Conservation (phyloP, 1,139 yeast species). For the Candida sanyaensis region DNA sequence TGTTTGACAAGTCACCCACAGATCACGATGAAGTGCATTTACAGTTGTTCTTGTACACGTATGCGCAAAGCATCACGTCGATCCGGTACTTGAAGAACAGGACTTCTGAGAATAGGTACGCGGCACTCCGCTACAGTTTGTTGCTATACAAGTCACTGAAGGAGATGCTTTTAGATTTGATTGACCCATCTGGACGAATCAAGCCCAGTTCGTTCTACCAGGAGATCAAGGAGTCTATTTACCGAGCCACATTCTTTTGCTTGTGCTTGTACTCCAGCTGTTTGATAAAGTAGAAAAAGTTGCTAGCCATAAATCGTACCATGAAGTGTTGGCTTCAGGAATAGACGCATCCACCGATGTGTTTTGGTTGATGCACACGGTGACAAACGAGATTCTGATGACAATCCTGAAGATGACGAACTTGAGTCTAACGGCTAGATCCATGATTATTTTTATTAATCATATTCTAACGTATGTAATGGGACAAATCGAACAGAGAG, state of each 20-base stretch:
- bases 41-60: neutral
- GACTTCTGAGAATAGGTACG: neutral
- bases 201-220: neutral
- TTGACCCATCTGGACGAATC: neutral
- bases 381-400: neutral
- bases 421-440: neutral
- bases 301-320: neutral
- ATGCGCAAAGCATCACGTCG: neutral
- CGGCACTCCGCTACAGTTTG: neutral
- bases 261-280: neutral
- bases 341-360: neutral
- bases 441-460: conserved; percentile 1
- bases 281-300: neutral
- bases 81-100: neutral
- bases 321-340: neutral
- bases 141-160: conserved; percentile 1
- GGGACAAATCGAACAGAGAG: neutral
- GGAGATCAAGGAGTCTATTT: neutral
- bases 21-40: neutral
- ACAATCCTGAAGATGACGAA: conserved; percentile 1
- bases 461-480: neutral
- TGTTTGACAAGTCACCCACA: neutral
- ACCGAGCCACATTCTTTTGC: neutral
- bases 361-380: conserved; percentile 1
- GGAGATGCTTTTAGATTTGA: neutral